Percentiles rank a stretch among this genome's conserved stretches.
phyloP scores from a whole-genome alignment of 768 basidiomycete species.

The Boletus subparvulus region DNA sequence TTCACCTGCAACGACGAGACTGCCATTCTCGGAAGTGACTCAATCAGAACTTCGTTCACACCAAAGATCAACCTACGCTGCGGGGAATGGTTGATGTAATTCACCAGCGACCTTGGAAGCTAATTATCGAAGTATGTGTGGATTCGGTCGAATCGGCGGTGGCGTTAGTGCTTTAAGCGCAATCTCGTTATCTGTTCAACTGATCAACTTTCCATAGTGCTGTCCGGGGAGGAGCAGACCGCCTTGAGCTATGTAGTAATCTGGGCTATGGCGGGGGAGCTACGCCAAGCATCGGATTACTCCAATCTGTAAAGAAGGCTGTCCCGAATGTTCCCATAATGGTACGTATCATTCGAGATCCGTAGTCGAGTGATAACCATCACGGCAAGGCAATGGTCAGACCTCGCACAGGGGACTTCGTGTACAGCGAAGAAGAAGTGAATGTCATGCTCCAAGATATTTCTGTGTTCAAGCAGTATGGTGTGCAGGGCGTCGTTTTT shows the following conservation, averaged over 20 bases:
- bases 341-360: conserved; percentile 46
- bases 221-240: conserved; percentile 65
- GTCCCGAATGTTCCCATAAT: conserved; percentile 60
- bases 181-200: background rate
- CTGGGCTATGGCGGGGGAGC: conserved; percentile 75
- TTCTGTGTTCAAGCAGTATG: conserved; percentile 52
- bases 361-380: background rate
- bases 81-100: conserved; percentile 6
- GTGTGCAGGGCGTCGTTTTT: conserved; percentile 66
- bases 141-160: conserved; percentile 74
- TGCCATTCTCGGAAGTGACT: conserved; percentile 8
- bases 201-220: conserved; percentile 46
- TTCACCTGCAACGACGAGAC: background rate
- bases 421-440: conserved; percentile 66
- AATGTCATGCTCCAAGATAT: conserved; percentile 78
- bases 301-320: conserved; percentile 53
- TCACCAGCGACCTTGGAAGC: conserved; percentile 2
- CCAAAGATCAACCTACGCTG: background rate
- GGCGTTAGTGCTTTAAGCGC: conserved; percentile 43
- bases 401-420: conserved; percentile 76
- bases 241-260: conserved; percentile 75
- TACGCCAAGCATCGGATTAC: conserved; percentile 76
- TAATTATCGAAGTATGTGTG: conserved; percentile 63
- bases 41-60: background rate
- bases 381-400: conserved; percentile 69